Evolutionary conservation across 192 early-diverging fungal genomes (phyloP), one percentile per base, ranked within the genome.

Genomic region (Podila epigama): DNA sequence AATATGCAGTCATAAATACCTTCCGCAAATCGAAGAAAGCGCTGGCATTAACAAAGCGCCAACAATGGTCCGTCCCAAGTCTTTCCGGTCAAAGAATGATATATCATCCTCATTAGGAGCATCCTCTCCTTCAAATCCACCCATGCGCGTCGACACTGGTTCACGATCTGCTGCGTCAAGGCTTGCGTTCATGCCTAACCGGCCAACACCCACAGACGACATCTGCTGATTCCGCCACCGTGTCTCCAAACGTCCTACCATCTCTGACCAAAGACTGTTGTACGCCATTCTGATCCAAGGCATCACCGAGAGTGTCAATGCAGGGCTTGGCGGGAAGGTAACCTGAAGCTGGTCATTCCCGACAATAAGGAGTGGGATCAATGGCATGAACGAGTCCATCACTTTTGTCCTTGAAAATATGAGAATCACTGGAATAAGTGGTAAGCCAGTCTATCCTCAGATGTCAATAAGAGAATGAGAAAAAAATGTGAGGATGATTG

Each of bases 31-130:
- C 1, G 88, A 86, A n/a, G 88, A 89, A 27, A 90, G 86, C 16
- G 82, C 84, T n/a, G 91, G 91, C 64, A 90, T 84, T 36, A 89
- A 64, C 20, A 92, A 68, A 20, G 89, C 87, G 50, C 89, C 88
- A 10, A 91, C 84, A 37, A 90, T 87, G 2, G 83, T 89, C 13
- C 87, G 79, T 25, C 88, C 86, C 22, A 90, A 52, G 60, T 84
- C 81, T 18, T 78, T 75, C 16, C 85, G 75, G 42, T 86, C 88
- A 37, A 87, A 71, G 12, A 88, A 82, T 51, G 88, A 83, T 5
- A 87, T 79, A 3, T 87, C 81, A 28, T 89, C 87, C 63, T 82
- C 79, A 63, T n/a, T n/a, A n/a, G n/a, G n/a, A n/a, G n/a, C 60
- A 56, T 39, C 51, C 57, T 32, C 28, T 41, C 18, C 28, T 22